Percentiles rank a stretch among this genome's conserved stretches.
Conservation (phyloP, 768 basidiomycete species). For the Hygrocybe coccinea region DNA sequence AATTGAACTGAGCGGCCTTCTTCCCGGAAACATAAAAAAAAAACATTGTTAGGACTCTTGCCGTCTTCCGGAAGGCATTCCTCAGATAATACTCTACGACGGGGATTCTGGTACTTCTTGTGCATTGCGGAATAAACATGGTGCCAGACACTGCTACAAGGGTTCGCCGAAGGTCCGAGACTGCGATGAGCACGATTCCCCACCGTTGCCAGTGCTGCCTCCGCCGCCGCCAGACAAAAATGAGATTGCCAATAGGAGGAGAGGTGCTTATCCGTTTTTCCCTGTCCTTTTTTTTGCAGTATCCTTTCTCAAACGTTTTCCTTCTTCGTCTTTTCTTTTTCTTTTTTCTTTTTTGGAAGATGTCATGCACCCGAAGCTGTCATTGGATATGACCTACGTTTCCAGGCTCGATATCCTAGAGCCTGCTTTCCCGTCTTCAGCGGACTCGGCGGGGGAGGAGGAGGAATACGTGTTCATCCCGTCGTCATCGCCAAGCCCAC, state of each 20-base stretch:
- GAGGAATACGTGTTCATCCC: conserved; percentile 3
- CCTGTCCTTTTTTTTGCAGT: too few relatives aligned
- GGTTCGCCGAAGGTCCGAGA: not conserved
- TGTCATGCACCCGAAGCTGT: not conserved
- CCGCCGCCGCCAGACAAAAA: not conserved
- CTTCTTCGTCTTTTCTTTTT: not conserved
- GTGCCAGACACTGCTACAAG: too few relatives aligned
- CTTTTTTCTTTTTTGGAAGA: not conserved
- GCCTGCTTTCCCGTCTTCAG: not conserved
- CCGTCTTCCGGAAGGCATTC: too few relatives aligned
- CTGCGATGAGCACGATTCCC: not conserved
- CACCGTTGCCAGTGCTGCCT: not conserved
- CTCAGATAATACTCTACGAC: too few relatives aligned
- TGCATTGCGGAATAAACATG: not conserved
- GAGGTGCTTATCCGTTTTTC: too few relatives aligned
- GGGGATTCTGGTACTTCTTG: too few relatives aligned
- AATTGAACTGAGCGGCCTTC: not conserved
- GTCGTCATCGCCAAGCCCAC: not conserved
- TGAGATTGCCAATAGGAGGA: not conserved
- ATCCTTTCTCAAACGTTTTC: not conserved
- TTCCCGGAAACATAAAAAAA: too few relatives aligned
- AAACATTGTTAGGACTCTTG: too few relatives aligned
- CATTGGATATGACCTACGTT: not conserved
- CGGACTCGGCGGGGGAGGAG: not conserved
- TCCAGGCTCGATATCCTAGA: not conserved